These are phyloP conservation scores for Firmiana major DNA, from an alignment of 345 rosid species.

Conservation along the genomic window DNA sequence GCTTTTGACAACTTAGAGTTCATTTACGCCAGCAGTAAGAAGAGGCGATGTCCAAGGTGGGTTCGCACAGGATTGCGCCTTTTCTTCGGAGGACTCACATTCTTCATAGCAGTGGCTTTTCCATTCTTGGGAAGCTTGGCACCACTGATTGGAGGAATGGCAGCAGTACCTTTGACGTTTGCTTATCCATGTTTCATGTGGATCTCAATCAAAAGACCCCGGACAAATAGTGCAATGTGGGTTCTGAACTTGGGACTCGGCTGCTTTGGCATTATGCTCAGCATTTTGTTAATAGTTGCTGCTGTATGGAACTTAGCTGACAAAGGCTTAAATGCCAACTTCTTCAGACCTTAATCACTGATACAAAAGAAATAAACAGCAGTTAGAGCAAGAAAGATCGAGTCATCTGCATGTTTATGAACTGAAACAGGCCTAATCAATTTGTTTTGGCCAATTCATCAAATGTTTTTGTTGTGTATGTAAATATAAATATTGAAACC, in stretches of 20 bases:
- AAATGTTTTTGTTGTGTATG: neutral
- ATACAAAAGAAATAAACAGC: neutral
- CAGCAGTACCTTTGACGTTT: constrained; percentile 34
- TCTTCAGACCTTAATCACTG: constrained; percentile 33
- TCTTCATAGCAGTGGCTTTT: constrained; percentile 38
- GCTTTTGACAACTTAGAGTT: constrained; percentile 51
- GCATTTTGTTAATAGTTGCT: constrained; percentile 32
- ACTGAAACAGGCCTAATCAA: neutral
- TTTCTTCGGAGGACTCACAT: constrained; percentile 40
- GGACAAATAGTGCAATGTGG: constrained; percentile 21
- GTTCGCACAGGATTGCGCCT: constrained; percentile 28
- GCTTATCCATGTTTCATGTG: constrained; percentile 64
- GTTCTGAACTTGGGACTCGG: constrained; percentile 42
- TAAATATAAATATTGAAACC: no score
- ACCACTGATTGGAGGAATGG: constrained; percentile 42
- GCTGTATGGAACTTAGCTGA: constrained; percentile 35
- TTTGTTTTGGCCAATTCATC: neutral
- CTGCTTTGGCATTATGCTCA: constrained; percentile 31
- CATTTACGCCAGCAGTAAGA: constrained; percentile 19
- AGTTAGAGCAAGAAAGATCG: neutral
- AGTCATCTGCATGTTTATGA: neutral
- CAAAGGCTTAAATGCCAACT: constrained; percentile 43
- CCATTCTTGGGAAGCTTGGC: constrained; percentile 45
- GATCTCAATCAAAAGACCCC: constrained; percentile 28
- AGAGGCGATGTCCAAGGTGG: constrained; percentile 21